A percentile compares a stretch with the other conserved stretches of the same genome.
Evolutionary conservation across 192 early-diverging fungal species (phyloP).

Genomic region (Backusella morwellensis): DNA sequence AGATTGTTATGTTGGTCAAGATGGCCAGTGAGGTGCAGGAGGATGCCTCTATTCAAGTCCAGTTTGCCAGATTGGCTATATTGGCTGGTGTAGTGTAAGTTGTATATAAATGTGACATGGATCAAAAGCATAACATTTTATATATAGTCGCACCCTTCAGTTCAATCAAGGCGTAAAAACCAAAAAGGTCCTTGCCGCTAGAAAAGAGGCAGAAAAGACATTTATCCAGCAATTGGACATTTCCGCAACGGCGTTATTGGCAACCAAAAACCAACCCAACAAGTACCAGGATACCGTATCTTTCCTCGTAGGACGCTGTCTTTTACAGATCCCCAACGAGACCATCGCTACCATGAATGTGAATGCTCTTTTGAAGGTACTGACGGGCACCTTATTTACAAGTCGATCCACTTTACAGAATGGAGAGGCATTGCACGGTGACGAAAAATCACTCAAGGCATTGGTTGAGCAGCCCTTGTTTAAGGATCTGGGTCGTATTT

Average conservation of each 20-base stretch:
- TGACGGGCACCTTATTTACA: constrained; percentile 13
- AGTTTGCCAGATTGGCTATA: constrained; percentile 10
- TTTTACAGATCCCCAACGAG: constrained; percentile 3
- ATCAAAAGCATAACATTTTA: too few species aligned
- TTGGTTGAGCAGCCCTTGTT: constrained; percentile 16
- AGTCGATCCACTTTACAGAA: constrained; percentile 22
- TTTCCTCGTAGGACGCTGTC: constrained; percentile 25
- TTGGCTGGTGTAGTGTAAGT: constrained; percentile 31
- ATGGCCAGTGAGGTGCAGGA: background rate
- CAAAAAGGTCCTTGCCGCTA: background rate
- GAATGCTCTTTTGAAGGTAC: background rate
- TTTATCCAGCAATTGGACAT: constrained; percentile 16
- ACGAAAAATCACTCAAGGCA: background rate
- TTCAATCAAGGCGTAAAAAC: constrained; percentile 25
- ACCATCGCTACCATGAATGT: background rate
- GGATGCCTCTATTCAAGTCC: background rate
- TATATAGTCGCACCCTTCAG: constrained; percentile 29
- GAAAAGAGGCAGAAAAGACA: background rate
- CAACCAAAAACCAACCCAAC: background rate
- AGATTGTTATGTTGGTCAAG: constrained; percentile 7
- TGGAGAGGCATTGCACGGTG: constrained; percentile 6
- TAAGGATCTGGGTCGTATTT: constrained; percentile 36
- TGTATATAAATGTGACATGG: background rate
- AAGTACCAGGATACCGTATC: constrained; percentile 18
- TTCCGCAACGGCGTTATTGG: background rate